These are phyloP conservation scores for Lactifluus volemus DNA, from an alignment of 768 basidiomycete species.

Conservation along the genomic window DNA sequence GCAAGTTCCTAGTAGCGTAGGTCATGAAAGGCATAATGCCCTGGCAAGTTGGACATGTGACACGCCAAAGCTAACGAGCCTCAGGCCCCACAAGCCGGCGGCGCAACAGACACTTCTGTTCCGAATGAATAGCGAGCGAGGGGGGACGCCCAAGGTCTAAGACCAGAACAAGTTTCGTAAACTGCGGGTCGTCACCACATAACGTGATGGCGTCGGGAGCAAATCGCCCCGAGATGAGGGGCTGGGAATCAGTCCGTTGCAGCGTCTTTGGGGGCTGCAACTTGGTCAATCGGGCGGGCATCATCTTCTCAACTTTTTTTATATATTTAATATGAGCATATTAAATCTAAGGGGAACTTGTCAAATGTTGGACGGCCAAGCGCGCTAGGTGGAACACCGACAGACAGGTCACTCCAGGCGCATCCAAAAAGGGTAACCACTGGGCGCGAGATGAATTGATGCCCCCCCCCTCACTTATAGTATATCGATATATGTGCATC, in stretches of 20 bases:
- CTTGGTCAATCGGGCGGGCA: background rate
- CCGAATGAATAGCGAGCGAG: background rate
- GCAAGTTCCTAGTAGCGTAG: background rate
- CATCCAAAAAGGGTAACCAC: background rate
- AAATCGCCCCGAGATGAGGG: background rate
- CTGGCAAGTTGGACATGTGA: background rate
- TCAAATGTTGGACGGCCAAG: background rate
- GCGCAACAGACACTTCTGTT: background rate
- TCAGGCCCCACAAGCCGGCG: background rate
- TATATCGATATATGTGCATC: background rate
- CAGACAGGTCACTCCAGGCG: background rate
- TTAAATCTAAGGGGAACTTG: background rate
- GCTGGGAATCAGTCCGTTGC: constrained; percentile 13
- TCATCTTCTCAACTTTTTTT: background rate
- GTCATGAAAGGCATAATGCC: background rate
- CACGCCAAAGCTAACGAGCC: background rate
- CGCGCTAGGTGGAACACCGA: background rate
- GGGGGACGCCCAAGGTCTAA: background rate
- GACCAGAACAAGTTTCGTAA: background rate
- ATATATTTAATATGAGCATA: constrained; percentile 1
- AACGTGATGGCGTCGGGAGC: background rate
- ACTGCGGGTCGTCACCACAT: background rate
- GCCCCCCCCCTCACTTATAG: background rate
- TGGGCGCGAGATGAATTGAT: background rate
- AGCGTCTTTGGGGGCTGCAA: background rate